Percentiles rank a stretch among this genome's conserved stretches.
Evolutionary conservation across 73 alveolate genomes (phyloP).

Genomic region (Uronychia binucleata): DNA sequence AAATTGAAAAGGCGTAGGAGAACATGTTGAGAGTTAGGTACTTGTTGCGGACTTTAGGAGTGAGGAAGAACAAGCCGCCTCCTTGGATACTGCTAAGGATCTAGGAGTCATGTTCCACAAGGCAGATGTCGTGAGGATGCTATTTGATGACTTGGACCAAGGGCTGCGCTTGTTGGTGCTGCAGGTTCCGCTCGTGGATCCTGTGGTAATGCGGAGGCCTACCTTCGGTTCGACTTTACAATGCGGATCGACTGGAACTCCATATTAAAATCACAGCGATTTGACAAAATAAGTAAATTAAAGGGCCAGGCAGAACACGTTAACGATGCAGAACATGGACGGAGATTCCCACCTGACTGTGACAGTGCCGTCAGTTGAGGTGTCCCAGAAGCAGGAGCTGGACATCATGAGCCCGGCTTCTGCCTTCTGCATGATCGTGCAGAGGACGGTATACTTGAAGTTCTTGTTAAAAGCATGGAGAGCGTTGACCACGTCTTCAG

Average conservation of each 20-base stretch:
- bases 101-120: neutral
- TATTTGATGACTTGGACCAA: neutral
- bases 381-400: constrained; percentile 87
- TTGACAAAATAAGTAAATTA: constrained; percentile 24
- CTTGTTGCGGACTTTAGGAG: neutral
- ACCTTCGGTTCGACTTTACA: neutral
- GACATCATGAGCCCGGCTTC: constrained; percentile 76
- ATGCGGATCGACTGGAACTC: neutral
- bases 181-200: neutral
- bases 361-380: constrained; percentile 78
- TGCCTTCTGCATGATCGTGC: constrained; percentile 78
- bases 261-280: neutral
- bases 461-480: constrained; percentile 66
- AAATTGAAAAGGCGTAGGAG: neutral
- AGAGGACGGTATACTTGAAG: constrained; percentile 71
- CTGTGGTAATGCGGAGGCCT: neutral
- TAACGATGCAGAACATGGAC: constrained; percentile 66
- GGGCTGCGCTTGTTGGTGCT: neutral
- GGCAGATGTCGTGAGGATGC: neutral
- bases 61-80: neutral
- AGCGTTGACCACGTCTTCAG: constrained; percentile 71
- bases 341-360: constrained; percentile 73
- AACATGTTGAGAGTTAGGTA: neutral
- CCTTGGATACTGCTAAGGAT: neutral
- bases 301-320: constrained; percentile 70